Conservation (phyloP, 176 grass and related monocot genomes). For the Cymbopogon citratus region DNA sequence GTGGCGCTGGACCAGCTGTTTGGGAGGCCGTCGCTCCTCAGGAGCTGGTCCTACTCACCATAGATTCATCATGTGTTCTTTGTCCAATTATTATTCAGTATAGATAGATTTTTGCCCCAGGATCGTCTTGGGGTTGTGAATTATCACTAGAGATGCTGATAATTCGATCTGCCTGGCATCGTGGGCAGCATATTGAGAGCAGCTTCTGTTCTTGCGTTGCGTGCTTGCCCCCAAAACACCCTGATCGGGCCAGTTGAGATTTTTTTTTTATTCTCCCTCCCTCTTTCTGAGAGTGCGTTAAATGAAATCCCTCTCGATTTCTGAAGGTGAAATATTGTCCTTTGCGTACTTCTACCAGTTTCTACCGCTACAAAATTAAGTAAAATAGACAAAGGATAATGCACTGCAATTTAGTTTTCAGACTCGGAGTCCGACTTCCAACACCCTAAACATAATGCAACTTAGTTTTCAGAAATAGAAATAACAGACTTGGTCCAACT, state of each 20-base stretch:
- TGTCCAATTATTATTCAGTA: neutral
- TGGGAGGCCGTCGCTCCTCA: constrained; percentile 39
- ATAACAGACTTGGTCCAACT: no score
- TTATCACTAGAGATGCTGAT: neutral
- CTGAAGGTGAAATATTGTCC: constrained; percentile 10
- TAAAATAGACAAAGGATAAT: no score
- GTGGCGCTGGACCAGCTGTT: constrained; percentile 88
- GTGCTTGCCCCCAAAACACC: neutral
- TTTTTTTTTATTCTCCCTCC: neutral
- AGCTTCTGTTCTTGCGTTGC: constrained; percentile 26
- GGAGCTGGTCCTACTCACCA: constrained; percentile 50
- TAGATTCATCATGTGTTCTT: neutral
- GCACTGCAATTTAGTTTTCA: no score
- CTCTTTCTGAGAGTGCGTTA: neutral
- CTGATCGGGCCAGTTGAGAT: neutral
- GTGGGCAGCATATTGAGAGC: neutral
- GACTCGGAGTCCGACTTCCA: no score
- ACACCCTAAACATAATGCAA: no score
- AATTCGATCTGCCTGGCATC: neutral
- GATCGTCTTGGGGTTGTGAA: constrained; percentile 3
- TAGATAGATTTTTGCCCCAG: constrained; percentile 19
- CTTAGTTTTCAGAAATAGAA: no score
- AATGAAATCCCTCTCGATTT: constrained; percentile 18
- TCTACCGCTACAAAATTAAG: no score
- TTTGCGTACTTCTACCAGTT: neutral